A percentile compares a stretch with the other conserved stretches of the same genome.
phyloP scores from a whole-genome alignment of 306 rosid genomes.

The Notholithocarpus densiflorus region DNA sequence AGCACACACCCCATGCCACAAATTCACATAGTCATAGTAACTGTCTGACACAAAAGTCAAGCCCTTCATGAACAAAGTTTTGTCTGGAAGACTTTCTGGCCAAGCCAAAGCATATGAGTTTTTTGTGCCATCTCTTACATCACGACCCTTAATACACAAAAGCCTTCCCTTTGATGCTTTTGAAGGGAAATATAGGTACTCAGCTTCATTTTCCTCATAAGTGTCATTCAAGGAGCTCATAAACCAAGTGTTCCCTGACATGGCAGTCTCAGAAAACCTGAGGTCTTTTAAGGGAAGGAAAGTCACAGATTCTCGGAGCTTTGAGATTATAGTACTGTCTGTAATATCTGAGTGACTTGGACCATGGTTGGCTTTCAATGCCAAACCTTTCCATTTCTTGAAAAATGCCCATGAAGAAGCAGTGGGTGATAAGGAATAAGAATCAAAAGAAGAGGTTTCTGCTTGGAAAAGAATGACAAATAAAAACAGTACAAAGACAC shows the following conservation, averaged over 20 bases:
- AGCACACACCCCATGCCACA: constrained; percentile 28
- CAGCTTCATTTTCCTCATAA: constrained; percentile 7
- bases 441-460: constrained; percentile 8
- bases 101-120: constrained; percentile 32
- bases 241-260: constrained; percentile 32
- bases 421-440: not conserved
- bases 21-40: constrained; percentile 28
- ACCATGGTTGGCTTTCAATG: not conserved
- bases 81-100: constrained; percentile 24
- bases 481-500: not conserved
- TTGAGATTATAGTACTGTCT: not conserved
- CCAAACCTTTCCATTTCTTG: not conserved
- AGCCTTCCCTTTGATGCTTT: constrained; percentile 19
- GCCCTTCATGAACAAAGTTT: constrained; percentile 18
- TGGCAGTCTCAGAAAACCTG: constrained; percentile 18
- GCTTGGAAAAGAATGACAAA: constrained; percentile 1
- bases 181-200: constrained; percentile 24
- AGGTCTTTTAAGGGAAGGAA: constrained; percentile 33
- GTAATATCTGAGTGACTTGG: not conserved
- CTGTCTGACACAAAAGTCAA: constrained; percentile 25
- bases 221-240: constrained; percentile 32
- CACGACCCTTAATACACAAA: constrained; percentile 18
- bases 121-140: constrained; percentile 19
- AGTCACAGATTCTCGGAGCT: constrained; percentile 23
- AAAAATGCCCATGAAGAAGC: not conserved